Evolutionary conservation across 176 grass and related monocot species (phyloP), one percentile per base, ranked within the genome.

Genomic region (Ensete glaucum): DNA sequence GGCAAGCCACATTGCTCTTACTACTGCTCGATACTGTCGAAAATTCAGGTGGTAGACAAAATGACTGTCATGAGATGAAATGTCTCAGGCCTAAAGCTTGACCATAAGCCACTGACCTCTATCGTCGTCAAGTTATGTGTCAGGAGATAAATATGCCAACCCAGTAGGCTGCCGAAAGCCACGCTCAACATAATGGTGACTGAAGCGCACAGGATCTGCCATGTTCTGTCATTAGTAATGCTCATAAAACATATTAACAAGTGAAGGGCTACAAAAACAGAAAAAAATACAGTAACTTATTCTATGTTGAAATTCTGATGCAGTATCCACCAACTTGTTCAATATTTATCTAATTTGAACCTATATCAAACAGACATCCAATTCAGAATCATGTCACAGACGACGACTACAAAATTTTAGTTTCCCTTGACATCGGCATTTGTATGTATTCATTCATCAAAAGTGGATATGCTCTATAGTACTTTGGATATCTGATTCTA

Each of bases 61-160:
- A 83, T 65, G 16, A 59, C 64, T 15, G n/a, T 9, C 54, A 69
- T 69, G 55, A 79, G 71, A 54, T 1, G 21, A 77, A 43, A 51
- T 64, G 66, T 73, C 10, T 34, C 1, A 57, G 1, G 17, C 82
- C 60, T 79, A 67, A 49, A 12, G 56, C 2, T 49, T 43, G 7
- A 50, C 34, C 34, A 64, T 1, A 1, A 82, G 78, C 63, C 27
- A 72, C 81, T 76, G 57, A 91, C 95, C 88, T 98, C 90, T 80
- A 98, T 98, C 27, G 95, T 94, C 76, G 90, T 94, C 90, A 91
- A 85, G 88, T 98, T 98, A 72, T 91, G 78, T 71, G 84, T 76
- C 63, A 89, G 75, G 64, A 98, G 90, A 84, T 91, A 98, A 52
- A 94, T 86, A 71, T 98, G 95, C 95, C 95, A 98, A 78, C 88